Percentiles rank a stretch among this genome's conserved stretches.
Evolutionary conservation across 2,329 filamentous ascomycete genomes (phyloP).

Genomic region (Ascochyta viciae-villosae): DNA sequence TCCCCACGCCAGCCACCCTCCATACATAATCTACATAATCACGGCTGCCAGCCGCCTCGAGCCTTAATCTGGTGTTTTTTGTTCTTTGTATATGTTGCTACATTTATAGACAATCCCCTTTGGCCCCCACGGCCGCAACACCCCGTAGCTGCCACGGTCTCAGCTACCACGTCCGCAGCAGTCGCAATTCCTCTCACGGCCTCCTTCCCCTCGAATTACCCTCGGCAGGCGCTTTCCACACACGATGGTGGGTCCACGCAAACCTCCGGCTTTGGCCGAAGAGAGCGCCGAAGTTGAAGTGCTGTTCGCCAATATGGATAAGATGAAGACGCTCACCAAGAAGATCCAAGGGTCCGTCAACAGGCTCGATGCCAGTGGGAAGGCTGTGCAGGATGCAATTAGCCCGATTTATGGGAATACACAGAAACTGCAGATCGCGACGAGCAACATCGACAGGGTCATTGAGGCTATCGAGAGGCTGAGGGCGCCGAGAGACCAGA

Average conservation of each 20-base stretch:
- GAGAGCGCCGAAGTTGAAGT: slow-evolving; percentile 74
- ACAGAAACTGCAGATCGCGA: slow-evolving; percentile 84
- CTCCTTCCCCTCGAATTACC: slow-evolving; percentile 13
- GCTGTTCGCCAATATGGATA: slow-evolving; percentile 76
- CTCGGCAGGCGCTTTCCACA: slow-evolving; percentile 32
- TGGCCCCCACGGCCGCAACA: neutral
- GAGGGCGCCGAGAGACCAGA: slow-evolving; percentile 89
- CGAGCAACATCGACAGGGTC: slow-evolving; percentile 86
- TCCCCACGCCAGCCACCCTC: slow-evolving; percentile 27
- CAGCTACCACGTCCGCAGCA: slow-evolving; percentile 2
- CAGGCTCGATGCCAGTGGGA: slow-evolving; percentile 84
- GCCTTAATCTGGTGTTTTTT: slow-evolving; percentile 1
- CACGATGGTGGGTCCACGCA: slow-evolving; percentile 62
- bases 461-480: slow-evolving; percentile 87
- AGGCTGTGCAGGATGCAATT: slow-evolving; percentile 89
- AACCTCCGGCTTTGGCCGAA: slow-evolving; percentile 64
- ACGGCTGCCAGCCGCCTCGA: neutral
- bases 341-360: slow-evolving; percentile 91
- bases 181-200: neutral
- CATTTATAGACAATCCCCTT: neutral
- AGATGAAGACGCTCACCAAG: slow-evolving; percentile 91
- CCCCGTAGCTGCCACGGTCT: slow-evolving; percentile 1
- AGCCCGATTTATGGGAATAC: slow-evolving; percentile 94
- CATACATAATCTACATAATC: slow-evolving; percentile 17
- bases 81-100: slow-evolving; percentile 14